Percentiles rank a stretch among this genome's conserved stretches.
Evolutionary conservation across 305 asterid genomes (phyloP).

Genomic region (Solanum hybrid): DNA sequence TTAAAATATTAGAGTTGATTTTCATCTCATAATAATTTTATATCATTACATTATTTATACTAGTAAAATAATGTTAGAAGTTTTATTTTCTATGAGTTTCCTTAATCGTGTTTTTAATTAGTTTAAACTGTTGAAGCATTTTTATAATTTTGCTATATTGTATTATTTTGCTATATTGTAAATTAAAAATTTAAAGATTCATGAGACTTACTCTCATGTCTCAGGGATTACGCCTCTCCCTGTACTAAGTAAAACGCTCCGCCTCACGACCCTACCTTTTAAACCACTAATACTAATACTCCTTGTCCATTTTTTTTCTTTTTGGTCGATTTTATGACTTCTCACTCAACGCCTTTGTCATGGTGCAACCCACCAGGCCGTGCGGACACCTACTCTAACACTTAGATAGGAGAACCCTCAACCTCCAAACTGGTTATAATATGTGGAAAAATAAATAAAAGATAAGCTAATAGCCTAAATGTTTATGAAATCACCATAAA

Average conservation of each 20-base stretch:
- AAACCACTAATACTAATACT: background rate
- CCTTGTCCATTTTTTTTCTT: background rate
- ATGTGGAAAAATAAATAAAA: background rate
- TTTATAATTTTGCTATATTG: too few species aligned
- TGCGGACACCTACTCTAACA: background rate
- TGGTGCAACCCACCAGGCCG: background rate
- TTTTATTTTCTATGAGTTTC: too few species aligned
- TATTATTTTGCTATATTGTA: too few species aligned
- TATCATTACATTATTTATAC: background rate
- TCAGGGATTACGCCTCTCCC: background rate
- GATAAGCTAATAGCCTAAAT: background rate
- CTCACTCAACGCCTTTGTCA: background rate
- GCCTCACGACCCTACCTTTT: background rate
- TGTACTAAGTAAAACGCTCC: background rate
- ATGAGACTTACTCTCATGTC: background rate
- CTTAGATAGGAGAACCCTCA: background rate
- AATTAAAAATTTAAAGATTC: too few species aligned
- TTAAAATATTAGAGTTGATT: background rate
- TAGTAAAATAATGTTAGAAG: background rate
- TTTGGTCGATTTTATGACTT: too few species aligned
- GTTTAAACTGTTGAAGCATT: background rate
- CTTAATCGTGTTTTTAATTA: too few species aligned
- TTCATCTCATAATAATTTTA: background rate
- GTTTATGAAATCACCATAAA: background rate
- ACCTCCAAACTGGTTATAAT: background rate